Evolutionary conservation across 139 green algal genomes (phyloP), one percentile per base, ranked within the genome.

Genomic region (Haematococcus lacustris): DNA sequence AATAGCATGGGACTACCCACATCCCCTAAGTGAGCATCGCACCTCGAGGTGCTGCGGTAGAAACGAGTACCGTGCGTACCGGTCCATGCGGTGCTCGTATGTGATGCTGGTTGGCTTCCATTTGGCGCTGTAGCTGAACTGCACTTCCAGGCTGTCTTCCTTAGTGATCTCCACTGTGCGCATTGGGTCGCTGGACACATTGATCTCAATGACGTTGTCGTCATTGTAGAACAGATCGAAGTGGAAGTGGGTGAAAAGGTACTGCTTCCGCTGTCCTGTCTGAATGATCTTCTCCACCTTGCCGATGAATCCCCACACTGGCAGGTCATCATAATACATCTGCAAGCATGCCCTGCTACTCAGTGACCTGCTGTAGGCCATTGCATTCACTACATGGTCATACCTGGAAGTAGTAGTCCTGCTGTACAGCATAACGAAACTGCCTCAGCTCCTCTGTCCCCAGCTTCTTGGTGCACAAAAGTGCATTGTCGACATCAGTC

Each of bases 321-420:
- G 96, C 60, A 99, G 86, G 74, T 97, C 93, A 71, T 97, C 91
- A 47, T 88, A 93, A 63, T 91, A 93, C 88, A 97, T 94, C 89
- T 96, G 88, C 62, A 13, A 61, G 68, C 33, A 51, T 28, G 50
- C 5, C 26, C 80, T n/a, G n/a, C n/a, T n/a, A n/a, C n/a, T n/a
- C n/a, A n/a, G n/a, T n/a, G n/a, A n/a, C n/a, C n/a, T n/a, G n/a
- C n/a, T n/a, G n/a, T 34, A 2, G 2, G 39, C 21, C 26, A 47
- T 53, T 43, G 4, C 13, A 47, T 38, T 39, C 38, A 71, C n/a
- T 64, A 61, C 43, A 59, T 61, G 53, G 26, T 30, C 70, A 6
- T 37, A 86, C 91, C 86, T 98, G 93, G 74, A 98, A 99, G 84
- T 99, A 99, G 80, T 96, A 98, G 75, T 99, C 94, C 68, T 94